These are phyloP conservation scores for Verticillium klebahnii DNA, from an alignment of 2,329 filamentous ascomycete genomes.

Conservation along the genomic window DNA sequence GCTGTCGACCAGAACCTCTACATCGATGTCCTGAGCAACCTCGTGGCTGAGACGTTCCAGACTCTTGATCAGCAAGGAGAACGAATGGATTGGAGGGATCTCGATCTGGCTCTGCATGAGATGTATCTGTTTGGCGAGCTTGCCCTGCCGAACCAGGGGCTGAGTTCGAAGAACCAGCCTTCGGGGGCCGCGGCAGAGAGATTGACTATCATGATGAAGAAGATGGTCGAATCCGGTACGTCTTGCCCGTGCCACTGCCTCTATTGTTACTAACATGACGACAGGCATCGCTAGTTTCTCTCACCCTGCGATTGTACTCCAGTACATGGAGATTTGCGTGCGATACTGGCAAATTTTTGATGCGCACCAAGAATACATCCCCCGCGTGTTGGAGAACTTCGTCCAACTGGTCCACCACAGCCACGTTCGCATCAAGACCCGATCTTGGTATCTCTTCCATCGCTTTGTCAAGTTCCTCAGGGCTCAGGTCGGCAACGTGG, in stretches of 20 bases:
- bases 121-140: slow-evolving; percentile 96
- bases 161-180: slow-evolving; percentile 82
- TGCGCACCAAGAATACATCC: slow-evolving; percentile 73
- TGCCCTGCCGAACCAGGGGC: slow-evolving; percentile 78
- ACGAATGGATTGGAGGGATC: slow-evolving; percentile 86
- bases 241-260: slow-evolving; percentile 10
- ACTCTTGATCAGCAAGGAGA: slow-evolving; percentile 69
- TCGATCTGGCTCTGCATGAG: slow-evolving; percentile 90
- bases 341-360: slow-evolving; percentile 94
- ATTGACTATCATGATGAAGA: slow-evolving; percentile 86
- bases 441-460: slow-evolving; percentile 96
- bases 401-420: slow-evolving; percentile 85
- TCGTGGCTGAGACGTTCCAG: slow-evolving; percentile 84
- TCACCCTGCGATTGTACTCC: slow-evolving; percentile 86
- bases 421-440: slow-evolving; percentile 78
- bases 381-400: slow-evolving; percentile 85
- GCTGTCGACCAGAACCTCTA: slow-evolving; percentile 85
- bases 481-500: slow-evolving; percentile 78
- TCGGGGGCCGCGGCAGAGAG: slow-evolving; percentile 75
- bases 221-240: slow-evolving; percentile 89
- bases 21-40: slow-evolving; percentile 78
- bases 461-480: slow-evolving; percentile 87
- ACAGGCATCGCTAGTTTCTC: slow-evolving; percentile 77
- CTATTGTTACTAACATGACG: not conserved
- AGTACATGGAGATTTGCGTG: slow-evolving; percentile 98